phyloP scores from a whole-genome alignment of 208 protist genomes.

The Trypanosoma brucei region DNA sequence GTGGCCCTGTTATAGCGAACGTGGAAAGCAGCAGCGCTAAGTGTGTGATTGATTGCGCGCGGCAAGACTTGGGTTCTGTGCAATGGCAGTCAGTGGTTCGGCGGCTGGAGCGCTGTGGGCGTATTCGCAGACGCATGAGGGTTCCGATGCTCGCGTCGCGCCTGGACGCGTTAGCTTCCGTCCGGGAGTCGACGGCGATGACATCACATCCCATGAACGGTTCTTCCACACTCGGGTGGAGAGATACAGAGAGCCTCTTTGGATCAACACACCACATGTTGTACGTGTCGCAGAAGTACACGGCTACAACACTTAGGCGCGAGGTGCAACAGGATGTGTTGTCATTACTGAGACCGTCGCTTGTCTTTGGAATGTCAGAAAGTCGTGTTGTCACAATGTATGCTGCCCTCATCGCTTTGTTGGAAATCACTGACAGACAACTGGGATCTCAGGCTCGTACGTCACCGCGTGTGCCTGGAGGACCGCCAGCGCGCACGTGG shows the following conservation, averaged over 20 bases:
- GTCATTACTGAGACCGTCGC: conserved; percentile 38
- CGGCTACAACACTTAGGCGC: conserved; percentile 33
- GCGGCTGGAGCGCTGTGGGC: conserved; percentile 47
- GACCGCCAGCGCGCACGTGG: conserved; percentile 1
- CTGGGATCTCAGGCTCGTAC: background rate
- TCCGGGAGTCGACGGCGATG: conserved; percentile 34
- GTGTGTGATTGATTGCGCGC: conserved; percentile 39
- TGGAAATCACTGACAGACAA: conserved; percentile 48
- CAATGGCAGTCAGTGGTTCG: conserved; percentile 56
- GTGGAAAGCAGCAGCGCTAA: conserved; percentile 50
- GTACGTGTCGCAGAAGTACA: conserved; percentile 7
- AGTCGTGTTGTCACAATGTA: conserved; percentile 67
- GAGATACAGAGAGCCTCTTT: conserved; percentile 55
- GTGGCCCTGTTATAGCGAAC: conserved; percentile 39
- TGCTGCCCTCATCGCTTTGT: conserved; percentile 56
- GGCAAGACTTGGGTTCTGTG: conserved; percentile 21
- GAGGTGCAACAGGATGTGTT: conserved; percentile 62
- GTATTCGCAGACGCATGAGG: conserved; percentile 72
- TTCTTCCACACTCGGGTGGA: conserved; percentile 46
- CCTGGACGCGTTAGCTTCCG: conserved; percentile 69
- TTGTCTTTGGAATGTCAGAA: conserved; percentile 63
- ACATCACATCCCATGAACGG: conserved; percentile 17
- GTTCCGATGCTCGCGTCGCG: conserved; percentile 74
- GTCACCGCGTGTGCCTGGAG: background rate
- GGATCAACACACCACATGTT: conserved; percentile 15